These are phyloP conservation scores for Xanthoceras sorbifolium DNA, from an alignment of 345 rosid genomes.

Conservation along the genomic window DNA sequence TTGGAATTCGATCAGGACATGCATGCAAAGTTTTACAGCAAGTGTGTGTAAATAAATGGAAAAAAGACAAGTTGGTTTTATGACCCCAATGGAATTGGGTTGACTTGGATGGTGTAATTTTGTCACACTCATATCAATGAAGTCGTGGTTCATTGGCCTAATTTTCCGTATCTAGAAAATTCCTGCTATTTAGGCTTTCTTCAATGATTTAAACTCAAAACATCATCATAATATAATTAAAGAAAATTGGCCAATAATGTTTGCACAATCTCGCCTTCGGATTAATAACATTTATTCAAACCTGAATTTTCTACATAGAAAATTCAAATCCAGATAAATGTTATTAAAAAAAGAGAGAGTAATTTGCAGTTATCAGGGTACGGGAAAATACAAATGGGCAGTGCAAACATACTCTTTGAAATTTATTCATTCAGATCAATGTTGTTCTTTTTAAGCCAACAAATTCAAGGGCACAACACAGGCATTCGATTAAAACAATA, in stretches of 20 bases:
- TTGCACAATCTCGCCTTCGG: background rate
- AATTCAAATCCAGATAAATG: background rate
- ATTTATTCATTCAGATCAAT: slow-evolving; percentile 39
- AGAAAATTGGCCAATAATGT: too few relatives aligned
- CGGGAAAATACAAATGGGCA: background rate
- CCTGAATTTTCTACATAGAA: too few relatives aligned
- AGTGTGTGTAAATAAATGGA: background rate
- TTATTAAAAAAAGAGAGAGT: background rate
- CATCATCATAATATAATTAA: too few relatives aligned
- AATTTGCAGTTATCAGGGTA: background rate
- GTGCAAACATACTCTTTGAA: slow-evolving; percentile 2
- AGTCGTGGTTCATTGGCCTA: too few relatives aligned
- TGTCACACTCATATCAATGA: too few relatives aligned
- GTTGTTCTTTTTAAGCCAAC: slow-evolving; percentile 22
- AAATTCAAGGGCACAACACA: slow-evolving; percentile 37
- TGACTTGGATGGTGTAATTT: too few relatives aligned
- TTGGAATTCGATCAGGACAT: background rate
- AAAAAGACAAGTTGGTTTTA: too few relatives aligned
- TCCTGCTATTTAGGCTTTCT: too few relatives aligned
- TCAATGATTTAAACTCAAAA: too few relatives aligned
- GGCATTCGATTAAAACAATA: slow-evolving; percentile 36
- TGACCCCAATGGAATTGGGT: background rate
- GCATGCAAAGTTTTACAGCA: background rate
- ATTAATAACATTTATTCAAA: too few relatives aligned
- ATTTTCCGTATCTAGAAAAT: too few relatives aligned